A percentile compares a stretch with the other conserved stretches of the same genome.
Conservation (phyloP, 108 stramenopile species). For the Cyclotella cryptica region DNA sequence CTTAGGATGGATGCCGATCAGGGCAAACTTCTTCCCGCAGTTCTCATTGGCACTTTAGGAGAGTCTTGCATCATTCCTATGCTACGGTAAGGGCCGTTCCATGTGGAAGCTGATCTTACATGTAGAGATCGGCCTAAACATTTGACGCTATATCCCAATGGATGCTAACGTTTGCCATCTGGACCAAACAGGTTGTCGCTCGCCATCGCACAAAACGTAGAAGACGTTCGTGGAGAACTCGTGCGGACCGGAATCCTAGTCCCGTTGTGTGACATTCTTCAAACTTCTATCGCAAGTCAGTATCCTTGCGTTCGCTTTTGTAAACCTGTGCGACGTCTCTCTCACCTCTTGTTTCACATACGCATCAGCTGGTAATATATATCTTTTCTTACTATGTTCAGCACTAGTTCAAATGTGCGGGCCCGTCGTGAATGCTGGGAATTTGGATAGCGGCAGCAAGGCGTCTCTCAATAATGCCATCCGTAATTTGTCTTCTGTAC, state of each 20-base stretch:
- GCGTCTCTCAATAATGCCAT: constrained; percentile 70
- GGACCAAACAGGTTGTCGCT: constrained; percentile 29
- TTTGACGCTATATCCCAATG: constrained; percentile 1
- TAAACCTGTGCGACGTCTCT: not conserved
- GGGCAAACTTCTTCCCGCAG: constrained; percentile 63
- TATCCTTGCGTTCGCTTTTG: not conserved
- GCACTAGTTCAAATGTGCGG: constrained; percentile 79
- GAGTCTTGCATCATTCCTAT: constrained; percentile 63
- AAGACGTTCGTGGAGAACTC: constrained; percentile 70
- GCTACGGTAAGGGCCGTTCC: constrained; percentile 43
- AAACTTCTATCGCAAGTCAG: constrained; percentile 53
- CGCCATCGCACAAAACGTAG: constrained; percentile 74
- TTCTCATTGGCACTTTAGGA: constrained; percentile 82
- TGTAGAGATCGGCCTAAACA: not conserved
- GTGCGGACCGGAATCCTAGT: constrained; percentile 72
- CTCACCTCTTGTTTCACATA: not conserved
- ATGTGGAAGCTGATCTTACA: not conserved
- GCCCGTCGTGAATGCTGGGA: constrained; percentile 61
- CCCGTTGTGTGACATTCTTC: constrained; percentile 75
- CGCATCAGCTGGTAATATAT: constrained; percentile 53
- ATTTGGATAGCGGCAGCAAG: constrained; percentile 42
- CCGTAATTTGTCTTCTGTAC: constrained; percentile 66
- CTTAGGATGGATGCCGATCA: constrained; percentile 52
- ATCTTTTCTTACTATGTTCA: constrained; percentile 66
- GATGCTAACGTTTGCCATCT: not conserved